Conservation (phyloP, 768 basidiomycete species). For the Cystobasidium onofrii region DNA sequence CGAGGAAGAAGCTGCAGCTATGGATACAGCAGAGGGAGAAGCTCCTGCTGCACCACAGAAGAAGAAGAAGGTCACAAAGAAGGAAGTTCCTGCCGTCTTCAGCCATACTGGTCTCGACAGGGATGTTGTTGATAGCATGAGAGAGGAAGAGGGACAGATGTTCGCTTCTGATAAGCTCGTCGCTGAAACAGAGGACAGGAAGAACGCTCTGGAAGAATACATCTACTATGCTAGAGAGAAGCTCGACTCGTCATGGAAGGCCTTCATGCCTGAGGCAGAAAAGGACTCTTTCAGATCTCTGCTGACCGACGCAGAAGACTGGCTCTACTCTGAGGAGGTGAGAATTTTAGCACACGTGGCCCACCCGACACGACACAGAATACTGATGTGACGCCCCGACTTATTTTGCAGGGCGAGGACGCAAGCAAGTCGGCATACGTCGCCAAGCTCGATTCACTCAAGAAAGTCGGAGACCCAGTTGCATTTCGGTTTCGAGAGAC, state of each 20-base stretch:
- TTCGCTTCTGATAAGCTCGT: constrained; percentile 88
- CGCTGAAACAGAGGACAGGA: constrained; percentile 94
- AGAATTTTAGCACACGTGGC: no score
- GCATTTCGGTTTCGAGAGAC: constrained; percentile 69
- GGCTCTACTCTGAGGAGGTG: constrained; percentile 86
- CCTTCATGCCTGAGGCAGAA: constrained; percentile 66
- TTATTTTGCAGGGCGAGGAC: constrained; percentile 59
- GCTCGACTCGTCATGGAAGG: constrained; percentile 75
- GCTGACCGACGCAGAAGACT: constrained; percentile 77
- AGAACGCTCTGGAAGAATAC: constrained; percentile 98
- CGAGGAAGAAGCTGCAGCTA: constrained; percentile 46
- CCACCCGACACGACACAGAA: no score
- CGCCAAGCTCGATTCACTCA: constrained; percentile 68
- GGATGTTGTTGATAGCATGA: constrained; percentile 56
- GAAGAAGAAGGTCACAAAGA: constrained; percentile 78
- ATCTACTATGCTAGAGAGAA: constrained; percentile 67
- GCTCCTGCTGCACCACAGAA: constrained; percentile 53
- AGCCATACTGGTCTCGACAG: constrained; percentile 61
- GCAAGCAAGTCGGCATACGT: constrained; percentile 93
- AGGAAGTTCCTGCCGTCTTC: constrained; percentile 68
- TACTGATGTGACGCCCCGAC: no score
- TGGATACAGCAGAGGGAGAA: constrained; percentile 37
- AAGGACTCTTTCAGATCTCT: constrained; percentile 65
- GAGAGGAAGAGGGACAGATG: constrained; percentile 82
- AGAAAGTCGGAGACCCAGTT: constrained; percentile 79